phyloP scores from a whole-genome alignment of 1,284 basidiomycete species.

The Sporisorium exsertum region DNA sequence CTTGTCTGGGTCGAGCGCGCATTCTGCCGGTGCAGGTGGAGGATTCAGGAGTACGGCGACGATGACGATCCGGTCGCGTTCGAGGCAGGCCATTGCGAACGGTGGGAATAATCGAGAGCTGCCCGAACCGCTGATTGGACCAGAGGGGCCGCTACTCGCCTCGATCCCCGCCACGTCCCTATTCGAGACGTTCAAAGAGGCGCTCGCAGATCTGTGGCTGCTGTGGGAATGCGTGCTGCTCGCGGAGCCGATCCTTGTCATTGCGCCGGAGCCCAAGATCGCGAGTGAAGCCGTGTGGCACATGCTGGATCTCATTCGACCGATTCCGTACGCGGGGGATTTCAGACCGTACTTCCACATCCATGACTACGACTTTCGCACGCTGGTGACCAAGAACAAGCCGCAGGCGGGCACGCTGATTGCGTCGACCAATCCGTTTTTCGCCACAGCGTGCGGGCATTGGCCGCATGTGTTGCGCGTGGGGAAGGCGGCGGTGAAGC shows the following conservation, averaged over 20 bases:
- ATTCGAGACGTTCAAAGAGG: slow-evolving; percentile 61
- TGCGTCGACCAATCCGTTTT: slow-evolving; percentile 95
- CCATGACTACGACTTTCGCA: slow-evolving; percentile 85
- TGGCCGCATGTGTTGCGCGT: slow-evolving; percentile 86
- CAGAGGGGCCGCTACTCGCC: slow-evolving; percentile 73
- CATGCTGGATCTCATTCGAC: slow-evolving; percentile 84
- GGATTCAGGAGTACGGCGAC: slow-evolving; percentile 30
- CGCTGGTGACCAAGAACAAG: slow-evolving; percentile 82
- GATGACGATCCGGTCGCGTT: slow-evolving; percentile 33
- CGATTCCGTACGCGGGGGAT: slow-evolving; percentile 86
- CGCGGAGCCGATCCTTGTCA: slow-evolving; percentile 83
- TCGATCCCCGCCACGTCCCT: slow-evolving; percentile 76
- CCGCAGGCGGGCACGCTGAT: slow-evolving; percentile 86
- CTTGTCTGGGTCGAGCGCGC: background rate
- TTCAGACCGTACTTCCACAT: slow-evolving; percentile 95
- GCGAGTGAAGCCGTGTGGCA: slow-evolving; percentile 79
- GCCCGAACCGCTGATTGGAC: slow-evolving; percentile 40
- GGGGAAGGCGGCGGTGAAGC: slow-evolving; percentile 70
- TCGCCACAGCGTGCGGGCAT: slow-evolving; percentile 85
- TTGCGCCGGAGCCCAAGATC: slow-evolving; percentile 81
- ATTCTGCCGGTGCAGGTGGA: slow-evolving; percentile 3
- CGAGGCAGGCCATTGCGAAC: slow-evolving; percentile 15
- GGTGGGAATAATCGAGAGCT: slow-evolving; percentile 21
- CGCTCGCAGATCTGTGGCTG: slow-evolving; percentile 78
- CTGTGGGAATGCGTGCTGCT: slow-evolving; percentile 82